Percentiles rank a stretch among this genome's conserved stretches.
Conservation (phyloP, 2,329 filamentous ascomycete species). For the Phymatotrichopsis omnivora region DNA sequence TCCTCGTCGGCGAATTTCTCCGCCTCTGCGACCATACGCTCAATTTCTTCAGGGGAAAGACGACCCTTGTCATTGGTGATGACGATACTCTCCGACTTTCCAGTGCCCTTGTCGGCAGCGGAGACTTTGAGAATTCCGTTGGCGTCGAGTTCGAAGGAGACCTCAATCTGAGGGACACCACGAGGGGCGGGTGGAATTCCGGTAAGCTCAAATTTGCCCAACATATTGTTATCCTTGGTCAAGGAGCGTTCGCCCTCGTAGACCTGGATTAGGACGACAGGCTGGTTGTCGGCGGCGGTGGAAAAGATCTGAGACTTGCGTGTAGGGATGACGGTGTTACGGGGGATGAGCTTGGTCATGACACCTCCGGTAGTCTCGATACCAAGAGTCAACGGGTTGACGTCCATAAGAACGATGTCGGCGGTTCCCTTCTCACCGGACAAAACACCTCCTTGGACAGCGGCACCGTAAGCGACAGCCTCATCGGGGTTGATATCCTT, state of each 20-base stretch:
- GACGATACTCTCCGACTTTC: constrained; percentile 93
- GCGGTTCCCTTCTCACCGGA: constrained; percentile 73
- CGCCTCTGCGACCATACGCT: constrained; percentile 97
- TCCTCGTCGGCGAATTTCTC: constrained; percentile 99
- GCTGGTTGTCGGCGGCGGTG: constrained; percentile 92
- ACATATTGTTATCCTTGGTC: constrained; percentile 94
- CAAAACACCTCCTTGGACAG: constrained; percentile 92
- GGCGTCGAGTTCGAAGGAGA: constrained; percentile 93
- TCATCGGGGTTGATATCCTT: constrained; percentile 99
- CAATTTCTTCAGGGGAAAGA: constrained; percentile 91
- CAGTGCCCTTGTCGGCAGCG: constrained; percentile 94
- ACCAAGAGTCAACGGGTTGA: constrained; percentile 91
- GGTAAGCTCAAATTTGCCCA: constrained; percentile 97
- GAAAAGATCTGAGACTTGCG: constrained; percentile 98
- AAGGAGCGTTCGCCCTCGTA: constrained; percentile 87
- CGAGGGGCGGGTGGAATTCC: constrained; percentile 90
- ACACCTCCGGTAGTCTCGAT: constrained; percentile 96
- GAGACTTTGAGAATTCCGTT: constrained; percentile 98
- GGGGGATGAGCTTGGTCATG: constrained; percentile 93
- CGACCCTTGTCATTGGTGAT: constrained; percentile 99
- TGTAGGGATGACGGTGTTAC: constrained; percentile 89
- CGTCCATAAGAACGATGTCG: constrained; percentile 88
- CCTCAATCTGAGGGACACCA: constrained; percentile 96
- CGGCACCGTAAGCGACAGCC: constrained; percentile 94
- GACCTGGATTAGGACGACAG: constrained; percentile 88